Percentiles rank a stretch among this genome's conserved stretches.
phyloP scores from a whole-genome alignment of 441 rosid species.

The Populus trichocarpa region DNA sequence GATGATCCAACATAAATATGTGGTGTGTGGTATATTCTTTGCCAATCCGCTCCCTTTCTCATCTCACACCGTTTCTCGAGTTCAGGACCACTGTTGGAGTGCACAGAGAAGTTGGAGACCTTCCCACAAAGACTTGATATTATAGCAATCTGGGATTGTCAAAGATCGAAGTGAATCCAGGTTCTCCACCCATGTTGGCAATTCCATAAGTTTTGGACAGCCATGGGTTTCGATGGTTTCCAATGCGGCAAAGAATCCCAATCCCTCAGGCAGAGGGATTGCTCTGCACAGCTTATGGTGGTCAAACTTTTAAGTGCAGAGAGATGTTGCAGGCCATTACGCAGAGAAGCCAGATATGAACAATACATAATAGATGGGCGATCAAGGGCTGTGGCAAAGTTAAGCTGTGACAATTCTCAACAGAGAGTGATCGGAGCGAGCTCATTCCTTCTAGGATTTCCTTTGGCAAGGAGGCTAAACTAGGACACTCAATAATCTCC shows the following conservation, averaged over 20 bases:
- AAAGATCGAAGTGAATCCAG: not conserved
- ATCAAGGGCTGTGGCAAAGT: constrained; percentile 20
- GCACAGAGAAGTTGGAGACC: not conserved
- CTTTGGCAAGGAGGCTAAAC: constrained; percentile 4
- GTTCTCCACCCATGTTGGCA: not conserved
- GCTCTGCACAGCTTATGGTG: not conserved
- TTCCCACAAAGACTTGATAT: not conserved
- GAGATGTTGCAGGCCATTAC: constrained; percentile 11
- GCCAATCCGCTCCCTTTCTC: not conserved
- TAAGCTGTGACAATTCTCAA: constrained; percentile 20
- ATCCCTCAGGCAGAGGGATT: too few relatives aligned
- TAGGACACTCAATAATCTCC: constrained; percentile 7
- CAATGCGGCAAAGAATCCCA: too few relatives aligned
- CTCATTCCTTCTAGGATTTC: constrained; percentile 2
- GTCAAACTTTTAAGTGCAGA: constrained; percentile 10
- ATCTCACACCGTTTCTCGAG: not conserved
- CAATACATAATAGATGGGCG: constrained; percentile 21
- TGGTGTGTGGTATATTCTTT: not conserved
- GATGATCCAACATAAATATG: not conserved
- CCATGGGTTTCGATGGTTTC: too few relatives aligned
- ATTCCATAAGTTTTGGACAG: not conserved
- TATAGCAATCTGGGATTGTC: not conserved
- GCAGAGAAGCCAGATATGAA: constrained; percentile 23
- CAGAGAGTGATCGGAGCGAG: constrained; percentile 17
- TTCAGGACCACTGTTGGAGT: constrained; percentile 2